Percentiles rank a stretch among this genome's conserved stretches.
Conservation (phyloP, 306 rosid species). For the Fagus crenata region DNA sequence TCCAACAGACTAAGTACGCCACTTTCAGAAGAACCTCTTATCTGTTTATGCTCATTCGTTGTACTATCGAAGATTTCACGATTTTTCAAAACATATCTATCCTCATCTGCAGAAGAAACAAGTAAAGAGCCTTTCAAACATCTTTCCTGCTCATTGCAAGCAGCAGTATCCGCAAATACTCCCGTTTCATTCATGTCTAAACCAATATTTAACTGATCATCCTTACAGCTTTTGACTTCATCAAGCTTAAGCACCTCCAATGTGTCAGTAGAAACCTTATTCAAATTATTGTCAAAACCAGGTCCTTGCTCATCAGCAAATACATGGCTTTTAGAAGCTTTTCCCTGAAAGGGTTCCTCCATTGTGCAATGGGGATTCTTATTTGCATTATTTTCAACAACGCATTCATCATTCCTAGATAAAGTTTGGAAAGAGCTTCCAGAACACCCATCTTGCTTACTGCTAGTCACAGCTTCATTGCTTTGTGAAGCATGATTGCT, state of each 20-base stretch:
- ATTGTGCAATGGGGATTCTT: slow-evolving; percentile 2
- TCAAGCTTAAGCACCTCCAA: slow-evolving; percentile 32
- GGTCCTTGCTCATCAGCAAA: slow-evolving; percentile 27
- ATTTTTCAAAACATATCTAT: slow-evolving; percentile 16
- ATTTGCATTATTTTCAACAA: not conserved
- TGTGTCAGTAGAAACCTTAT: slow-evolving; percentile 31
- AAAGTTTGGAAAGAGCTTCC: slow-evolving; percentile 23
- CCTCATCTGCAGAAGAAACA: slow-evolving; percentile 23
- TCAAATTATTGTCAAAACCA: slow-evolving; percentile 28
- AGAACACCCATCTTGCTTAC: slow-evolving; percentile 33
- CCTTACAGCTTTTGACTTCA: slow-evolving; percentile 30
- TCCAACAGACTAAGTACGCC: slow-evolving; percentile 11
- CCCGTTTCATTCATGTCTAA: slow-evolving; percentile 29
- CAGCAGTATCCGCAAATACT: slow-evolving; percentile 15
- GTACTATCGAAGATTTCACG: slow-evolving; percentile 6
- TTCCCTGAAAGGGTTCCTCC: slow-evolving; percentile 22
- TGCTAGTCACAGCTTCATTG: slow-evolving; percentile 33
- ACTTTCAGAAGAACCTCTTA: slow-evolving; percentile 15
- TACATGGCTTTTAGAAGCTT: slow-evolving; percentile 3
- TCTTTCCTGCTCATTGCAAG: slow-evolving; percentile 27
- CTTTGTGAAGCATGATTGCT: slow-evolving; percentile 30
- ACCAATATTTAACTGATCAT: slow-evolving; percentile 33
- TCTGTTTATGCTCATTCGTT: slow-evolving; percentile 16
- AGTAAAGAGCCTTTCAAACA: slow-evolving; percentile 5
- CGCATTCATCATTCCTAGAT: slow-evolving; percentile 12